A percentile compares a stretch with the other conserved stretches of the same genome.
phyloP scores from a whole-genome alignment of 2,329 filamentous ascomycete genomes.

The Penicillium polonicum region DNA sequence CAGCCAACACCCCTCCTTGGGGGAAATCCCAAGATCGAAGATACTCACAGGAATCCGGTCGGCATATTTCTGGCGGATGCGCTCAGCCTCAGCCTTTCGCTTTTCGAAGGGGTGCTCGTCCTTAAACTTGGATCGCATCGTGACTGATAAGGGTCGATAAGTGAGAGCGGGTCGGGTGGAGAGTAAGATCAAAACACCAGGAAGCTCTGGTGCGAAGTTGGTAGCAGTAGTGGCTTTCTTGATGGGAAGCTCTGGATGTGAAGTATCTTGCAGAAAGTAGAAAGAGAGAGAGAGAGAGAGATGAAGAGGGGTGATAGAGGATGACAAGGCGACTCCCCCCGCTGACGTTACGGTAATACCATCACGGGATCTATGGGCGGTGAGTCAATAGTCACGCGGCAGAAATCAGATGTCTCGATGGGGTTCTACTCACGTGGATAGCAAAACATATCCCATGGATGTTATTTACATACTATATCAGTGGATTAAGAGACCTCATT shows the following conservation, averaged over 20 bases:
- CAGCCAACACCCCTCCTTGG: not conserved
- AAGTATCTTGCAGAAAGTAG: slow-evolving; percentile 18
- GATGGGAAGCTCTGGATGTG: slow-evolving; percentile 12
- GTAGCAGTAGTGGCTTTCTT: slow-evolving; percentile 17
- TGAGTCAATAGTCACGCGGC: slow-evolving; percentile 20
- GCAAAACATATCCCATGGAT: not conserved
- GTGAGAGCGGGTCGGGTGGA: slow-evolving; percentile 25
- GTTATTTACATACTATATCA: not conserved
- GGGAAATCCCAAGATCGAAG: not conserved
- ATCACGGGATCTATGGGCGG: slow-evolving; percentile 25
- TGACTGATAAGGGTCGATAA: slow-evolving; percentile 48
- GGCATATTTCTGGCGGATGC: slow-evolving; percentile 97
- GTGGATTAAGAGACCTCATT: not conserved
- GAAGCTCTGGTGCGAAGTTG: slow-evolving; percentile 18
- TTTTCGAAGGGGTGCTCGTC: slow-evolving; percentile 99
- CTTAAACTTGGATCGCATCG: slow-evolving; percentile 99
- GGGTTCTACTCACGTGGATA: slow-evolving; percentile 15
- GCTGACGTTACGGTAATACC: slow-evolving; percentile 28
- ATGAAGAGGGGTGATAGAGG: slow-evolving; percentile 27
- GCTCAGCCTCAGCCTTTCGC: slow-evolving; percentile 99
- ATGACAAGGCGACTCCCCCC: slow-evolving; percentile 32
- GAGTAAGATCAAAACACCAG: slow-evolving; percentile 11
- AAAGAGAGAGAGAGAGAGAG: slow-evolving; percentile 18
- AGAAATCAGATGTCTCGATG: slow-evolving; percentile 8
- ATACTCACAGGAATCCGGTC: slow-evolving; percentile 92